Percentiles rank a stretch among this genome's conserved stretches.
Evolutionary conservation across 371 early-diverging fungal genomes (phyloP).

Genomic region (Actinomortierella ambigua): DNA sequence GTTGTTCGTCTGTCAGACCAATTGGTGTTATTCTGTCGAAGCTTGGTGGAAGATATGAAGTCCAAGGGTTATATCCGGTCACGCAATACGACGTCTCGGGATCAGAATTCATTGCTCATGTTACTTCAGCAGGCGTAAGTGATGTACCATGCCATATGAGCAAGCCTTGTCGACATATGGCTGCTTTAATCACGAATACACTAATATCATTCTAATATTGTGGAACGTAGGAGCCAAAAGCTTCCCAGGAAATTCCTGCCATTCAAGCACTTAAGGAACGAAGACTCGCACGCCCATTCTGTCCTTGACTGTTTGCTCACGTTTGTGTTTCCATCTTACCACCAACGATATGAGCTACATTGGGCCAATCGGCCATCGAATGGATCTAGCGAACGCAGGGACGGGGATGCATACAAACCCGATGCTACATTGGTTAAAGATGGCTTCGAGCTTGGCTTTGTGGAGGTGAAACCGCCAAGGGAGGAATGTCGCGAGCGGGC

Average conservation of each 20-base stretch:
- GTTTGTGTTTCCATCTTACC: conserved; percentile 7
- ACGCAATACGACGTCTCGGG: conserved; percentile 1
- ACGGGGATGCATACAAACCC: conserved; percentile 14
- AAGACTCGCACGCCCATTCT: conserved; percentile 16
- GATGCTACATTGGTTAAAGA: conserved; percentile 17
- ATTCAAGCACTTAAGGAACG: conserved; percentile 1
- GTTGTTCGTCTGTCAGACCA: conserved; percentile 2
- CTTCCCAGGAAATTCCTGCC: conserved; percentile 7
- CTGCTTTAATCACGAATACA: too few species aligned
- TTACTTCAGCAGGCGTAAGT: too few species aligned
- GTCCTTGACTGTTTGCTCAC: conserved; percentile 14
- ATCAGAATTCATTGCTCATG: too few species aligned
- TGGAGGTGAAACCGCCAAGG: conserved; percentile 20
- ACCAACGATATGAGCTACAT: conserved; percentile 8
- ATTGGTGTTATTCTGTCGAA: conserved; percentile 5
- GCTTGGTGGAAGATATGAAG: conserved; percentile 1
- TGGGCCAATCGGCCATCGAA: conserved; percentile 17
- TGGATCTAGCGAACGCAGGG: conserved; percentile 14
- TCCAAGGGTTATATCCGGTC: conserved; percentile 5
- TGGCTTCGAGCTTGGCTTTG: conserved; percentile 9
- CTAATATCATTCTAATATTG: not conserved
- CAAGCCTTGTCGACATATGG: too few species aligned
- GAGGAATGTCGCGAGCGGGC: conserved; percentile 7
- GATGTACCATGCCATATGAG: too few species aligned
- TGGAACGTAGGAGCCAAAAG: conserved; percentile 12